A percentile compares a stretch with the other conserved stretches of the same genome.
phyloP scores from a whole-genome alignment of 129 eudicot genomes.

The Heracleum sosnowskyi region DNA sequence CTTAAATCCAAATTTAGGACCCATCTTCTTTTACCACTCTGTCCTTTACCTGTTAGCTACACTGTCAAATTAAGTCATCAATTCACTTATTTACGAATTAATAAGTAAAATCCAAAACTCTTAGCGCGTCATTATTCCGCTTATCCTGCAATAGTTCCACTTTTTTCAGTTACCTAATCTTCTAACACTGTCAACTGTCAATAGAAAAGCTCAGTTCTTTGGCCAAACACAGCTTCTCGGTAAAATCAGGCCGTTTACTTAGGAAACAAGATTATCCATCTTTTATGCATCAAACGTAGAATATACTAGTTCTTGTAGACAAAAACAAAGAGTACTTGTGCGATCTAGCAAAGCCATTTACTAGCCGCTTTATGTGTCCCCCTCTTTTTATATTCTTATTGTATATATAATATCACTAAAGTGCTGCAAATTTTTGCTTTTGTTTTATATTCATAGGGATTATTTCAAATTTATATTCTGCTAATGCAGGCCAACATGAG shows the following conservation, averaged over 20 bases:
- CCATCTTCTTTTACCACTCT: background rate
- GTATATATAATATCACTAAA: background rate
- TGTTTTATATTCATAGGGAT: background rate
- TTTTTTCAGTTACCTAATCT: background rate
- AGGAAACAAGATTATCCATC: background rate
- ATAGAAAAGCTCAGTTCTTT: background rate
- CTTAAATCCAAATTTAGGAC: background rate
- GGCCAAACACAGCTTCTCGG: background rate
- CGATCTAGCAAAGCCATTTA: background rate
- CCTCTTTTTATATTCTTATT: background rate
- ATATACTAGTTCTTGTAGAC: background rate
- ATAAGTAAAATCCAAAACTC: too few relatives aligned
- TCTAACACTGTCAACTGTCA: background rate
- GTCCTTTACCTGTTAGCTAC: background rate
- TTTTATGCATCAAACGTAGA: background rate
- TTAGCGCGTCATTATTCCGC: too few relatives aligned
- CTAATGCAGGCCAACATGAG: slow-evolving; percentile 73
- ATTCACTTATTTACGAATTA: too few relatives aligned
- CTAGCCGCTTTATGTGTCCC: background rate
- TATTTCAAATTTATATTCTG: background rate
- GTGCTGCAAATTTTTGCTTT: background rate
- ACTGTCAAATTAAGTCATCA: too few relatives aligned
- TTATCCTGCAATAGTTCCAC: background rate
- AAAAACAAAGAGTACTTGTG: background rate
- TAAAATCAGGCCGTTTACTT: background rate